These are phyloP conservation scores for Ascoidea asiatica DNA, from an alignment of 805 yeast species.

Conservation along the genomic window DNA sequence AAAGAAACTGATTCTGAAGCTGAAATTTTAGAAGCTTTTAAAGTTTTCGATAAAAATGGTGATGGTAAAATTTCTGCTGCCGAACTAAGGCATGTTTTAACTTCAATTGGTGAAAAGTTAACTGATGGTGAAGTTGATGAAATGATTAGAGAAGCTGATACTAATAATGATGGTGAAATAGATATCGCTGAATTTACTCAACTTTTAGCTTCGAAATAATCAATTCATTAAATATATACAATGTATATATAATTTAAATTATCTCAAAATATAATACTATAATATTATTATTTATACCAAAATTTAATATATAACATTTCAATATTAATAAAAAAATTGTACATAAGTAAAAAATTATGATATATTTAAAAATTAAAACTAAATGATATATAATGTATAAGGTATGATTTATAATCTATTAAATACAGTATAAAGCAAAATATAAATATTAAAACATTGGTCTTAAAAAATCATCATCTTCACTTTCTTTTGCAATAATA, in stretches of 20 bases:
- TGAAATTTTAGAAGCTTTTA: conserved; percentile 94
- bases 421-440: too few species aligned
- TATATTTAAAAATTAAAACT: too few species aligned
- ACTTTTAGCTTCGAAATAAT: conserved; percentile 61
- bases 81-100: conserved; percentile 90
- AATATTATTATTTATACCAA: too few species aligned
- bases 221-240: neutral
- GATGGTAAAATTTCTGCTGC: conserved; percentile 96
- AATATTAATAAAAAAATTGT: too few species aligned
- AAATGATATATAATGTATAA: too few species aligned
- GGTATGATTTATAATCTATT: too few species aligned
- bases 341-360: too few species aligned
- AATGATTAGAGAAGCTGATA: conserved; percentile 92
- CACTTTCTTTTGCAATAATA: conserved; percentile 22
- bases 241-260: too few species aligned
- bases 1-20: conserved; percentile 96
- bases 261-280: too few species aligned
- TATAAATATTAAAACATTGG: conserved; percentile 8
- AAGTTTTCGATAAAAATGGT: conserved; percentile 89
- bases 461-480: conserved; percentile 7
- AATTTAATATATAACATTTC: too few species aligned
- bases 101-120: conserved; percentile 93
- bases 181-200: conserved; percentile 95
- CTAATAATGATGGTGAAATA: conserved; percentile 93
- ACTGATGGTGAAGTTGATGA: conserved; percentile 96